Conservation (phyloP, 306 rosid genomes). For the Ceratonia siliqua region DNA sequence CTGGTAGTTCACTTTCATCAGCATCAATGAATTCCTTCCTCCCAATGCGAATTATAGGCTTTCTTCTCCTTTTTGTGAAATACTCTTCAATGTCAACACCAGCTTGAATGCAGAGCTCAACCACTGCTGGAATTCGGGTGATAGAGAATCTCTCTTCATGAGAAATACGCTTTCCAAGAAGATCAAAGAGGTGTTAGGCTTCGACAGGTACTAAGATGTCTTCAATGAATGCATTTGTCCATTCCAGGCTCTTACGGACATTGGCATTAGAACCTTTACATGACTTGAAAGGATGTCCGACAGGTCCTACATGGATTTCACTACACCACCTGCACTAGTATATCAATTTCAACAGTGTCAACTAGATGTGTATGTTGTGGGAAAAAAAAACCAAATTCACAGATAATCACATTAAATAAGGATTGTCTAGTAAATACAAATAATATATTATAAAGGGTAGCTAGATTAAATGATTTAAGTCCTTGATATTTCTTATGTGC, state of each 20-base stretch:
- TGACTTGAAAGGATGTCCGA: constrained; percentile 94
- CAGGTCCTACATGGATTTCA: constrained; percentile 90
- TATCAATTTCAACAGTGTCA: constrained; percentile 1
- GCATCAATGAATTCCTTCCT: constrained; percentile 83
- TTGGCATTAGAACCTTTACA: constrained; percentile 69
- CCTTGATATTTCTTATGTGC: neutral
- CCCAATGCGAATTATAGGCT: constrained; percentile 76
- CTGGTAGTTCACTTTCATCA: constrained; percentile 91
- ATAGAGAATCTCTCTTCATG: constrained; percentile 77
- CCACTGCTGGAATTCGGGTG: constrained; percentile 84
- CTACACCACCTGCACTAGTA: constrained; percentile 72
- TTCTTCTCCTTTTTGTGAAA: constrained; percentile 89
- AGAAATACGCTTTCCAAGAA: constrained; percentile 74
- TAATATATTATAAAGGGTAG: neutral
- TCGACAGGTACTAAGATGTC: constrained; percentile 79
- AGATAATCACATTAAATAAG: neutral
- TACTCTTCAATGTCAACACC: constrained; percentile 75
- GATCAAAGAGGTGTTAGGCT: constrained; percentile 82
- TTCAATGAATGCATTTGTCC: constrained; percentile 72
- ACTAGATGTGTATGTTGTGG: constrained; percentile 8
- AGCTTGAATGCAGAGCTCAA: constrained; percentile 94
- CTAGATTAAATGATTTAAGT: neutral
- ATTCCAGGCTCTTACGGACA: constrained; percentile 69
- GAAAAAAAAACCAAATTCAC: neutral
- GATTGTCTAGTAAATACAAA: neutral